Percentiles rank a stretch among this genome's conserved stretches.
phyloP scores from a whole-genome alignment of 2,329 filamentous ascomycete genomes.

The Mariannaea sp. region DNA sequence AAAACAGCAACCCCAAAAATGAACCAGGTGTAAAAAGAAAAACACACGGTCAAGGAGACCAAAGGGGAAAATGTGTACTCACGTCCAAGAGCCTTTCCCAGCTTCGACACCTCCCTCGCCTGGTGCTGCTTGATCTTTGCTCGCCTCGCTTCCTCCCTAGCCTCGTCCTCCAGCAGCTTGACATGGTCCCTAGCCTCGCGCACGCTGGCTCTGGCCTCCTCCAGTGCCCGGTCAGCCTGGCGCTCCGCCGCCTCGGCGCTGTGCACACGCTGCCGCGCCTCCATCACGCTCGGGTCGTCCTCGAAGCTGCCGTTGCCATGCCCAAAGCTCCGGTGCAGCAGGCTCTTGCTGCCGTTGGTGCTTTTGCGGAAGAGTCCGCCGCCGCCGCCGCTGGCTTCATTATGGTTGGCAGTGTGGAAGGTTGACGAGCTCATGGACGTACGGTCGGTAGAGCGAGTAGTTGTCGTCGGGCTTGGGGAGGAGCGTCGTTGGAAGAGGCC shows the following conservation, averaged over 20 bases:
- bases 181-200: conserved; percentile 68
- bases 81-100: conserved; percentile 72
- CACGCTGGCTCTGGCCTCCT: conserved; percentile 61
- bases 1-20: too few relatives aligned
- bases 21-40: neutral
- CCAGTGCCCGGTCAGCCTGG: conserved; percentile 67
- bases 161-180: conserved; percentile 66
- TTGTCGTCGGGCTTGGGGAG: conserved; percentile 29
- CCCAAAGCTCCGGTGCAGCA: conserved; percentile 52
- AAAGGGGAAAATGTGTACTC: conserved; percentile 44
- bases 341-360: conserved; percentile 36
- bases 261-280: conserved; percentile 65
- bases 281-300: conserved; percentile 65
- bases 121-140: conserved; percentile 72
- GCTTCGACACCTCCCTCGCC: conserved; percentile 67
- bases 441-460: conserved; percentile 23
- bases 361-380: conserved; percentile 19
- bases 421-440: conserved; percentile 19
- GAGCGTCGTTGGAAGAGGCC: conserved; percentile 44
- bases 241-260: conserved; percentile 66
- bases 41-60: neutral
- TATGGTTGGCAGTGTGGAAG: conserved; percentile 8
- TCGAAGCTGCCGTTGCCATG: conserved; percentile 47
- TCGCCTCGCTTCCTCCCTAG: conserved; percentile 65
- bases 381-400: neutral